Evolutionary conservation across 2,329 filamentous ascomycete genomes (phyloP).

Genomic region (Penicillium sp.): DNA sequence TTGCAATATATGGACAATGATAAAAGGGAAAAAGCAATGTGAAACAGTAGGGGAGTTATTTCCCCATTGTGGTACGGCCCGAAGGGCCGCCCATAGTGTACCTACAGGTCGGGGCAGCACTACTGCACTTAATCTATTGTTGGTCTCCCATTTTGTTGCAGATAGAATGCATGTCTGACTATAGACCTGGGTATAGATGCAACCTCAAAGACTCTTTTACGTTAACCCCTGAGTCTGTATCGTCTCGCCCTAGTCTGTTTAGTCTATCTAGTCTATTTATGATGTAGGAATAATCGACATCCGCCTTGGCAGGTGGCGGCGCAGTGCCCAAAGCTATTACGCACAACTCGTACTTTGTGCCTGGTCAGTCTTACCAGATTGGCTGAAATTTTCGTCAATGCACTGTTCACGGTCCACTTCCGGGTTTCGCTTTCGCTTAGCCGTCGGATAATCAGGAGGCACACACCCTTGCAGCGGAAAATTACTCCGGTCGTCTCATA

Average conservation of each 20-base stretch:
- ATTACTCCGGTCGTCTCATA: not conserved
- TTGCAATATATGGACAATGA: not conserved
- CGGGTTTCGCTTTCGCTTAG: constrained; percentile 3
- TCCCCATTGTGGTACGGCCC: constrained; percentile 21
- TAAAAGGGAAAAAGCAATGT: constrained; percentile 9
- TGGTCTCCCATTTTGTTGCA: not conserved
- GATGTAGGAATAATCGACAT: not conserved
- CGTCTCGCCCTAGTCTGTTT: not conserved
- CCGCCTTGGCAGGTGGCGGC: constrained; percentile 13
- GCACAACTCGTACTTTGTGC: constrained; percentile 1
- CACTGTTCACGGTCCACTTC: constrained; percentile 1
- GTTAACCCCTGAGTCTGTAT: not conserved
- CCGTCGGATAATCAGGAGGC: constrained; percentile 1
- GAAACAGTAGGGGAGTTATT: constrained; percentile 17
- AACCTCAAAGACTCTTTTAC: too few species aligned
- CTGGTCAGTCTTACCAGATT: not conserved
- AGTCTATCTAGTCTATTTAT: not conserved
- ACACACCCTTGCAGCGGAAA: constrained; percentile 3
- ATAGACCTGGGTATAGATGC: not conserved
- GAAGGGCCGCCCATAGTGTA: constrained; percentile 10
- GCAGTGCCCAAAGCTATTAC: constrained; percentile 5
- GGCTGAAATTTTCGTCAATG: not conserved
- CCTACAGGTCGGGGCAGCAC: constrained; percentile 8
- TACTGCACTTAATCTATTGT: constrained; percentile 10
- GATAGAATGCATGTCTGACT: not conserved